Conservation (phyloP, 768 basidiomycete species). For the Solioccasus polychromus region DNA sequence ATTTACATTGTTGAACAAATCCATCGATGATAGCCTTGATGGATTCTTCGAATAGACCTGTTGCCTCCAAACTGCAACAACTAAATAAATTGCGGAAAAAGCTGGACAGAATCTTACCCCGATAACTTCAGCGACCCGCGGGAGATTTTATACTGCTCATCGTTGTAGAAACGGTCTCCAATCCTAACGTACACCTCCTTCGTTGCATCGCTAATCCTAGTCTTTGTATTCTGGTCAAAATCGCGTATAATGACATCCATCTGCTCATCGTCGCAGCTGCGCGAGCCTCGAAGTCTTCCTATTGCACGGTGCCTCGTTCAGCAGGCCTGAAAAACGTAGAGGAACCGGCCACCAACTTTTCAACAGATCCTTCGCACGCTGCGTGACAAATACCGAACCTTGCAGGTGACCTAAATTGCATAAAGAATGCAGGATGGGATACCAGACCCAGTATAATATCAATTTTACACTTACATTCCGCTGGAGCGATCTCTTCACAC, state of each 20-base stretch:
- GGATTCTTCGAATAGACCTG: constrained; percentile 7
- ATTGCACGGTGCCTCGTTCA: not conserved
- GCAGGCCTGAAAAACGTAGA: not conserved
- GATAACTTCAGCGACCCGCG: constrained; percentile 11
- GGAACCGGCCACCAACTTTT: constrained; percentile 25
- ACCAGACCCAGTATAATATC: not conserved
- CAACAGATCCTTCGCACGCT: constrained; percentile 35
- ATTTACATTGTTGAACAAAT: constrained; percentile 11
- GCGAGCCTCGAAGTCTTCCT: constrained; percentile 7
- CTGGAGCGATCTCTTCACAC: constrained; percentile 34
- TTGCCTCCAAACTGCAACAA: constrained; percentile 4
- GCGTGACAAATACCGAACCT: constrained; percentile 47
- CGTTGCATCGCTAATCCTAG: constrained; percentile 1
- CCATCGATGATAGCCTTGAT: constrained; percentile 6
- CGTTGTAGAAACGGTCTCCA: not conserved
- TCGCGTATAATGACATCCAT: not conserved
- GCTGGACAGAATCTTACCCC: constrained; percentile 4
- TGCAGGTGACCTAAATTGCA: constrained; percentile 45
- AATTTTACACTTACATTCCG: constrained; percentile 20
- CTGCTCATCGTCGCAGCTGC: not conserved
- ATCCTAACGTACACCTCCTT: constrained; percentile 10
- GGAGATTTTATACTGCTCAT: not conserved
- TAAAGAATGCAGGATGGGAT: not conserved
- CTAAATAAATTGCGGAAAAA: not conserved
- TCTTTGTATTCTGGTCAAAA: constrained; percentile 8